Conservation (phyloP, 371 early-diverging fungal genomes). For the Mycotypha africana region DNA sequence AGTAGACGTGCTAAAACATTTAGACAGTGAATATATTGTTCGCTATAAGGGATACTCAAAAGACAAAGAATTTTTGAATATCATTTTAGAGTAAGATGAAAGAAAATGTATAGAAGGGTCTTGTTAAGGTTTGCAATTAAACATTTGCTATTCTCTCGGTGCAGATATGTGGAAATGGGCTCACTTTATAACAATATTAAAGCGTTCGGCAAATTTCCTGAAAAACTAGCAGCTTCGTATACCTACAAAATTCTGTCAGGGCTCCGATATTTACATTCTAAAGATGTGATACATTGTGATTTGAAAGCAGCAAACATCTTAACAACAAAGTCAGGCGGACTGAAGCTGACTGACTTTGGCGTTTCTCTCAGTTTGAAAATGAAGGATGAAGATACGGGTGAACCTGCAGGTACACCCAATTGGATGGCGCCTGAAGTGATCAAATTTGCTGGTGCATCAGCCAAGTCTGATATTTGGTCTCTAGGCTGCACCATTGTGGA, state of each 20-base stretch:
- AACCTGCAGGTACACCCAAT: slow-evolving; percentile 93
- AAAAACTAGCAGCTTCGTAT: slow-evolving; percentile 86
- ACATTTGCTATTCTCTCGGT: no score
- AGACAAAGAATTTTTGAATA: slow-evolving; percentile 69
- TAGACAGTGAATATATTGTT: slow-evolving; percentile 84
- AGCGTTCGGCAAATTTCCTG: slow-evolving; percentile 89
- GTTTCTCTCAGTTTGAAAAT: slow-evolving; percentile 79
- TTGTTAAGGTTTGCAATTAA: no score
- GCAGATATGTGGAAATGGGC: slow-evolving; percentile 87
- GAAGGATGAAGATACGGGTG: slow-evolving; percentile 56
- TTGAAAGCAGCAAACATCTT: slow-evolving; percentile 95
- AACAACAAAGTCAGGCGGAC: slow-evolving; percentile 87
- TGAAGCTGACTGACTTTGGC: slow-evolving; percentile 95
- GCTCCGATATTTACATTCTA: slow-evolving; percentile 86
- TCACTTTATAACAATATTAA: slow-evolving; percentile 78
- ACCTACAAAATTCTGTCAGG: slow-evolving; percentile 87
- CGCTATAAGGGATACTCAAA: slow-evolving; percentile 82
- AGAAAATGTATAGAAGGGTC: no score
- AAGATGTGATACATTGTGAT: slow-evolving; percentile 91
- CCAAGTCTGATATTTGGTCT: slow-evolving; percentile 91
- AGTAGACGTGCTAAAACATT: slow-evolving; percentile 65
- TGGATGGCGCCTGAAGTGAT: slow-evolving; percentile 99
- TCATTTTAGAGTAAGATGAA: slow-evolving; percentile 85
- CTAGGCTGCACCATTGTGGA: slow-evolving; percentile 88
- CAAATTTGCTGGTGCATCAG: slow-evolving; percentile 74